These are phyloP conservation scores for Orobanche coerulescens DNA, from an alignment of 257 asterid species.

Conservation along the genomic window DNA sequence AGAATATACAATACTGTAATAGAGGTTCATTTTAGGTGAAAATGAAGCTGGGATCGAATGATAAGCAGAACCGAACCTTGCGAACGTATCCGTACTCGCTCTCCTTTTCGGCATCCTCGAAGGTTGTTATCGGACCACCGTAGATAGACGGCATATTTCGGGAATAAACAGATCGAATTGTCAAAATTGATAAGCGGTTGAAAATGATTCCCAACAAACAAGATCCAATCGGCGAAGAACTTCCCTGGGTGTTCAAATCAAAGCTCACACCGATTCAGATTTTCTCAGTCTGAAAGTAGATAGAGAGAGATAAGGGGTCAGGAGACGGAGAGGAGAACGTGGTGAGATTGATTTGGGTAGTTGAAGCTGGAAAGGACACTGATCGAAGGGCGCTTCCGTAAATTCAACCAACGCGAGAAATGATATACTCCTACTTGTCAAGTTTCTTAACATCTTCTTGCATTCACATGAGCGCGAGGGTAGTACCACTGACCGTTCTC, in stretches of 20 bases:
- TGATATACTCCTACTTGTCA: neutral
- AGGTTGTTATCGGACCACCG: conserved; percentile 85
- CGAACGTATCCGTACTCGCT: conserved; percentile 99
- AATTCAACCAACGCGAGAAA: neutral
- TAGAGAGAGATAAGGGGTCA: neutral
- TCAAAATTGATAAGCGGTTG: conserved; percentile 9
- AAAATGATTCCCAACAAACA: neutral
- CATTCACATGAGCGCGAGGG: neutral
- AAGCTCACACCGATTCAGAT: conserved; percentile 23
- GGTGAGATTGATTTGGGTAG: conserved; percentile 29
- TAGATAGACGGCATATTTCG: conserved; percentile 55
- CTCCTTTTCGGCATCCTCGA: conserved; percentile 99
- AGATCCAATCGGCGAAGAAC: conserved; percentile 29
- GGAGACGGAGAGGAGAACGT: conserved; percentile 23
- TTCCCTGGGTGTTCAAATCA: neutral
- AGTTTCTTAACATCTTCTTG: no score
- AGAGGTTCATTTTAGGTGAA: no score
- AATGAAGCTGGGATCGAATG: neutral
- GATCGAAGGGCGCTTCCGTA: conserved; percentile 18
- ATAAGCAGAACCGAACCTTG: conserved; percentile 40
- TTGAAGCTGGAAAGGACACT: conserved; percentile 17
- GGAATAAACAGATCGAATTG: conserved; percentile 21
- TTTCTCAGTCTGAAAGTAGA: conserved; percentile 17
- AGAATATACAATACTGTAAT: neutral
- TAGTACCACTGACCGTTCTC: no score